Base-by-base conservation (phyloP, 2,329 filamentous ascomycete genomes). In the Phialophora chinensis region DNA sequence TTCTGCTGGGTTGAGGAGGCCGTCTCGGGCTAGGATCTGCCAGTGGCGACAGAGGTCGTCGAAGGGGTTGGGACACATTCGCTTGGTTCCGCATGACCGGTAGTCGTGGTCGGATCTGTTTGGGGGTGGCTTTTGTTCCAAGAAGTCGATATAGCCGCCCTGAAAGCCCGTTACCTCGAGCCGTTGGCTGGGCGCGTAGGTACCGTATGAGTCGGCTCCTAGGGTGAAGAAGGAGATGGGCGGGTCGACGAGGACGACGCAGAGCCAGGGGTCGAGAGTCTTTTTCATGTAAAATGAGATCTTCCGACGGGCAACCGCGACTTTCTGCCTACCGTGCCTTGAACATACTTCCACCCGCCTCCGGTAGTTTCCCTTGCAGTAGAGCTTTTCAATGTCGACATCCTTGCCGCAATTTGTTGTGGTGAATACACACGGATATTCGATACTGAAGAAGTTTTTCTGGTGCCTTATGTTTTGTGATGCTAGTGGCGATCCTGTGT, bases 241-340 rank as follows among this genome's bases (percentile, higher is more conserved):
- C 31, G 69, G 69, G 53, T 71, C 69, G 27, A 71, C 69, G 17
- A 71, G 61, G 20, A 71, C 65, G 14, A 71, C 63, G 60, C 67
- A 69, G 50, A 71, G 53, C 69, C 69, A 71, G 8, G 67, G 65
- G 20, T 71, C 69, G 2, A 69, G 44, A 6, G 67, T 59, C 57
- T 66, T 69, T 58, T 69, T 69, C 65, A 71, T 63, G 50, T 68
- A 69, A 20, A 71, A 69, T 4, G 69, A 71, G n/a, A 71, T 71
- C 56, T 71, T 71, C 33, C 69, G 60, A 52, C 69, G 67, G 12
- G 67, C 69, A 3, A 71, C 53, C 17, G 69, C 69, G 27, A 71
- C 67, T 53, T 69, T 71, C 52, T 69, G 65, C 50, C 60, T 67
- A 1, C 67, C 67, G 42, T 71, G 61, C 49, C 62, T 68, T 42